These are phyloP conservation scores for Pichia thaimueangensis DNA, from an alignment of 805 yeast species.

Conservation along the genomic window DNA sequence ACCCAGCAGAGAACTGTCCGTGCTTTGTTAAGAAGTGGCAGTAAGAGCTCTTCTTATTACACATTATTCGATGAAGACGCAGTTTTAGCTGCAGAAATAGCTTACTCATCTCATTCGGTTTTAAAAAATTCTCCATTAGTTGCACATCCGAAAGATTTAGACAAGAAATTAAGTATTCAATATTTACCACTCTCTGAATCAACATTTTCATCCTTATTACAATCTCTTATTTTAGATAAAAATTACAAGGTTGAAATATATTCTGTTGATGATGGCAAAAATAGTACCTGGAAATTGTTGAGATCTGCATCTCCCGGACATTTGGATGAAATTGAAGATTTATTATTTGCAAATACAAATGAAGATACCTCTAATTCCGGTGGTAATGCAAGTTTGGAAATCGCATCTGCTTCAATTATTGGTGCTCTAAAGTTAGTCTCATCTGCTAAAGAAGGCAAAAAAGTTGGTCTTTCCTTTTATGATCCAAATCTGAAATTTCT, in stretches of 20 bases:
- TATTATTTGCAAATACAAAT: conserved; percentile 32
- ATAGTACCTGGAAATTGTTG: conserved; percentile 51
- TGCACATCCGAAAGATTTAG: conserved; percentile 34
- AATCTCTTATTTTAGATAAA: conserved; percentile 58
- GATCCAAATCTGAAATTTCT: conserved; percentile 64
- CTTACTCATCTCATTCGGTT: conserved; percentile 80
- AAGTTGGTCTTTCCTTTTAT: conserved; percentile 72
- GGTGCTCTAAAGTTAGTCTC: conserved; percentile 42
- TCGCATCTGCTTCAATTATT: conserved; percentile 37
- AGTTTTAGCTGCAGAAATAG: conserved; percentile 67
- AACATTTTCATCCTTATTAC: conserved; percentile 59
- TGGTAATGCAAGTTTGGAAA: conserved; percentile 18
- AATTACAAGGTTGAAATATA: conserved; percentile 80
- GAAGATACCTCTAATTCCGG: conserved; percentile 31
- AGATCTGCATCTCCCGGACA: conserved; percentile 87
- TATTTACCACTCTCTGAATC: conserved; percentile 76
- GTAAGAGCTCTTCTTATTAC: conserved; percentile 68
- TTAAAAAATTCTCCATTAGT: conserved; percentile 39
- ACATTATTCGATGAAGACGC: conserved; percentile 74
- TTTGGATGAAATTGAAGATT: conserved; percentile 66
- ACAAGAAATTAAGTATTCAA: conserved; percentile 34
- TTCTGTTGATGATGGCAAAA: conserved; percentile 19
- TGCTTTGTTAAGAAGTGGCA: conserved; percentile 43
- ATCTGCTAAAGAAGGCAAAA: conserved; percentile 37
- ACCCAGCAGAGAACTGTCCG: conserved; percentile 51